Percentiles rank a stretch among this genome's conserved stretches.
Evolutionary conservation across 352 stramenopile genomes (phyloP).

Genomic region (Elongisporangium senticosum): DNA sequence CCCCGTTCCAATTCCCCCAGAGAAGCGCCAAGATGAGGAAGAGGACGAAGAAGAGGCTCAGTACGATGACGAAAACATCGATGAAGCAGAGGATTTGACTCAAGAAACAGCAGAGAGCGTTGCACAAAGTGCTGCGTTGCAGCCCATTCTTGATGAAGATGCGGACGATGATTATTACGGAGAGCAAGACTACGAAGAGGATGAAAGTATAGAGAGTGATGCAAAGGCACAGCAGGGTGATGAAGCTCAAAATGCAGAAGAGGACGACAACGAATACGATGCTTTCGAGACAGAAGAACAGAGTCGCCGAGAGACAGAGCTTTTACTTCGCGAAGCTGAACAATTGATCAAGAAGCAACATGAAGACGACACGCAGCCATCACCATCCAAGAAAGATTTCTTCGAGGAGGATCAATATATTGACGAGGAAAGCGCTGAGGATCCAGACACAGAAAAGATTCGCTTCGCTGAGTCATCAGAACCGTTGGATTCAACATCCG

Average conservation of each 20-base stretch:
- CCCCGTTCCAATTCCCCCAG: no score
- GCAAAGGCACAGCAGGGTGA: not conserved
- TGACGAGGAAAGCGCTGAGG: conserved; percentile 1
- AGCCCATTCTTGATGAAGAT: conserved; percentile 6
- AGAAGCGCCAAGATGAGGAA: not conserved
- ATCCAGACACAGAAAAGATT: not conserved
- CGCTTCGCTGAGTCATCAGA: not conserved
- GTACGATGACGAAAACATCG: conserved; percentile 12
- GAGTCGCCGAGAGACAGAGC: conserved; percentile 25
- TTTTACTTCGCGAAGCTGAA: conserved; percentile 33
- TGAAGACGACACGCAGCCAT: not conserved
- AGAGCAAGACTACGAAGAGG: conserved; percentile 16
- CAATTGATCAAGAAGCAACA: conserved; percentile 23
- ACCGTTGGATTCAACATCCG: not conserved
- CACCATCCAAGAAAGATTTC: not conserved
- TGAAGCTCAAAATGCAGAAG: conserved; percentile 4
- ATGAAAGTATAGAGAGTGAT: not conserved
- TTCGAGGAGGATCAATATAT: conserved; percentile 16
- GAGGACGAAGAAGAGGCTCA: conserved; percentile 10
- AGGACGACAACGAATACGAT: conserved; percentile 8
- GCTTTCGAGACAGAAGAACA: conserved; percentile 11
- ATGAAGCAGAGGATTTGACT: conserved; percentile 6
- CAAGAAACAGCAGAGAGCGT: conserved; percentile 1
- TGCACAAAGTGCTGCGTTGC: not conserved
- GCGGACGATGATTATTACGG: conserved; percentile 5